Percentiles rank a stretch among this genome's conserved stretches.
These are phyloP conservation scores for Penicillium longicatenatum DNA, from an alignment of 495 filamentous ascomycete species.

Conservation along the genomic window DNA sequence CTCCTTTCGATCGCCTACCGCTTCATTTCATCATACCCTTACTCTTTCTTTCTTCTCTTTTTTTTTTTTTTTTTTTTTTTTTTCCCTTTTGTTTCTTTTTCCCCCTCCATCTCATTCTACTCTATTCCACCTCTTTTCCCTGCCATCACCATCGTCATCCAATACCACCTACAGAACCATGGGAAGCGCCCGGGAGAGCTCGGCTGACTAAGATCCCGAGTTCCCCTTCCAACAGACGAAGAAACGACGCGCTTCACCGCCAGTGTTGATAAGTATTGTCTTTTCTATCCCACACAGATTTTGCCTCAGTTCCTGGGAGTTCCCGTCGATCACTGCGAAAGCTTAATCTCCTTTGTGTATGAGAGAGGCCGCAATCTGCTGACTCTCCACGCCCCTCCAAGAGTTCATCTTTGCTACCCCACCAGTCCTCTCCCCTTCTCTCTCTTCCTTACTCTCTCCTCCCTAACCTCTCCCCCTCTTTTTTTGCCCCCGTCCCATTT, in stretches of 20 bases:
- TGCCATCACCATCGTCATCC: neutral
- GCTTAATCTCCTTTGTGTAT: neutral
- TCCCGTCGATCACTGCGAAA: slow-evolving; percentile 7
- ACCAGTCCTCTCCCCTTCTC: slow-evolving; percentile 16
- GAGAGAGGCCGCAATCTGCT: neutral
- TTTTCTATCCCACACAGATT: slow-evolving; percentile 14
- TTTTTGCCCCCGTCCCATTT: slow-evolving; percentile 11
- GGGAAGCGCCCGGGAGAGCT: slow-evolving; percentile 9
- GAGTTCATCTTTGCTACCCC: slow-evolving; percentile 26
- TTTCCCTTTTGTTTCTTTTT: neutral
- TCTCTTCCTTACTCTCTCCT: slow-evolving; percentile 3
- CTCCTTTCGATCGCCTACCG: neutral
- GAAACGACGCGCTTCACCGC: slow-evolving; percentile 36
- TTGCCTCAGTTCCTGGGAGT: slow-evolving; percentile 4
- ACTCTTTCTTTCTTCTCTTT: neutral
- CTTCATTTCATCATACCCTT: neutral
- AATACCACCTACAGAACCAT: neutral
- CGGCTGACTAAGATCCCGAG: slow-evolving; percentile 24
- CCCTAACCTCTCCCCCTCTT: slow-evolving; percentile 12
- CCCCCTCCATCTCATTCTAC: too few relatives aligned
- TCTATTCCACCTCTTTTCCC: neutral
- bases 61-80: neutral
- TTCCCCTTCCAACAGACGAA: slow-evolving; percentile 14
- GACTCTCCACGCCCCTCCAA: slow-evolving; percentile 32
- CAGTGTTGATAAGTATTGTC: slow-evolving; percentile 18